Evolutionary conservation across 371 early-diverging fungal species (phyloP), one percentile per base, ranked within the genome.

Genomic region (Sporodiniella umbellata): DNA sequence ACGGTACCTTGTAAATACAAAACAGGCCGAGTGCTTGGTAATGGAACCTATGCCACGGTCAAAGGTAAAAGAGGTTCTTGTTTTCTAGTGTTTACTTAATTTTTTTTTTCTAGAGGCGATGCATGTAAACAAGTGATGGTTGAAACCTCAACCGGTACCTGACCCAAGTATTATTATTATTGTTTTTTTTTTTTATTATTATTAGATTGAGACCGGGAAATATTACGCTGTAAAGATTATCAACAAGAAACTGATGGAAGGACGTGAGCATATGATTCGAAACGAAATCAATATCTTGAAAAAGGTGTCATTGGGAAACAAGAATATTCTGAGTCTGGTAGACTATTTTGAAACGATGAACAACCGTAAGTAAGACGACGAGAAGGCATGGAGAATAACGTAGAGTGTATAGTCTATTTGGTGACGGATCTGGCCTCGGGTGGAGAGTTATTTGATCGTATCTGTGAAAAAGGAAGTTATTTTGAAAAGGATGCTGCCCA

Each of bases 321-420:
- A 82, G 48, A 92, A 94, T 66, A 87, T 96, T 51, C 76, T 95
- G 15, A 88, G 89, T 11, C 73, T 95, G 25, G 76, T 81, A 24
- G 95, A 95, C 58, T 92, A 93, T 73, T 96, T 96, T 67, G 94
- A 94, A 66, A 93, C 96, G 0, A 65, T 86, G 24, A 85, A 92
- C 70, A 93, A 93, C 68, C 58, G 91, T 88, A 77, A 66, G 85
- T 66, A 0, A 8, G 15, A 14, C 8, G 0, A 35, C 8, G 14
- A 35, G n/a, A 35, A 35, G 1, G 15, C 1, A 35, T 1, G 15
- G 4, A 14, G 0, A 35, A 1, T 14, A 35, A 42, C 15, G 38
- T 21, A 25, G 2, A 6, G 0, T 19, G 26, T 31, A 1, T 47
- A 86, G 87, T 94, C 51, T 96, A 95, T 59, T 72, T 95, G 46